Evolutionary conservation across 2,329 filamentous ascomycete species (phyloP), one percentile per base, ranked within the genome.

Genomic region (Aspergillus hortae): DNA sequence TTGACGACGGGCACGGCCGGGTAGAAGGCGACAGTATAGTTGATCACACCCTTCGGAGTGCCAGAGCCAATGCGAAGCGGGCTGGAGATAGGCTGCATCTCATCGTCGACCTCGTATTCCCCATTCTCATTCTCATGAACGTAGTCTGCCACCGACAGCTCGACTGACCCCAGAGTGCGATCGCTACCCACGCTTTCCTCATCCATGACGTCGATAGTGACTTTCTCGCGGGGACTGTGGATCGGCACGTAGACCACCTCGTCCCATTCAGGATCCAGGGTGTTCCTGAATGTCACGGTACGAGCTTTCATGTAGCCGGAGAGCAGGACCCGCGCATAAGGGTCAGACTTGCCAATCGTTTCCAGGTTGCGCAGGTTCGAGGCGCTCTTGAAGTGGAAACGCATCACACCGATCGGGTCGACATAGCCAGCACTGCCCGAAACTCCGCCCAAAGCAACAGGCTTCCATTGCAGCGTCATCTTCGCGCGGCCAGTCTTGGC

Each of bases 271-370:
- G 94, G 94, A 67, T 95, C 90, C 52, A 99, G 83, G 56, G 96
- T 95, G 74, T 96, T 99, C 68, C 90, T 86, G 78, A 94, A 96
- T 0, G 92, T 97, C 46, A 99, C 94, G 2, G 94, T 97, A 52
- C 92, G 85, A 9, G 84, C 91, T 71, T 92, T 95, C 67, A 94
- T 88, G 51, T 97, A 85, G 43, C 94, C 92, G 44, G 92, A 96
- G 6, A 96, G 80, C 48, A 96, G 73, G 1, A 97, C 88, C 40
- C 92, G 87, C 19, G 86, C 89, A 64, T 99, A 99, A 0, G 94
- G 90, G 70, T 99, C 95, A 1, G 94, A 97, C 73, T 97, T 97
- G 73, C 94, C 94, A 71, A 99, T 84, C 2, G 90, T 90, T 73
- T 99, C 94, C 48, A 96, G 81, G 69, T 99, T 99, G 54, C 91